Evolutionary conservation across 2,329 filamentous ascomycete species (phyloP).

Genomic region (Claviceps spartinae): DNA sequence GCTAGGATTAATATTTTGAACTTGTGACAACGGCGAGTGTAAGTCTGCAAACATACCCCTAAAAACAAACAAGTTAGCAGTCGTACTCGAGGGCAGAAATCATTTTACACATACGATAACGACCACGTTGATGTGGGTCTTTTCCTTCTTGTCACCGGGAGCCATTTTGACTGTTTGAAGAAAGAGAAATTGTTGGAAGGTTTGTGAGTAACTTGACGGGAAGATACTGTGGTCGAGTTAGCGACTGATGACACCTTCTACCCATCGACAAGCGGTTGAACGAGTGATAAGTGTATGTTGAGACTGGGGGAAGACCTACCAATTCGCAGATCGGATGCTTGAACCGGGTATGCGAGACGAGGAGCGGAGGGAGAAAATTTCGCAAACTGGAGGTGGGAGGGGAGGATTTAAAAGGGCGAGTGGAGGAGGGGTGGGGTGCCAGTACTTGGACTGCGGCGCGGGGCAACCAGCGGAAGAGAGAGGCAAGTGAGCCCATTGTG

Average conservation of each 20-base stretch:
- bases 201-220: slow-evolving; percentile 6
- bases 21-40: slow-evolving; percentile 16
- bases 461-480: slow-evolving; percentile 17
- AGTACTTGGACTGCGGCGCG: slow-evolving; percentile 17
- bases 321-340: slow-evolving; percentile 30
- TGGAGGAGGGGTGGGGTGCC: slow-evolving; percentile 16
- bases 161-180: slow-evolving; percentile 20
- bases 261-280: slow-evolving; percentile 3
- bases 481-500: not conserved
- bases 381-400: slow-evolving; percentile 23
- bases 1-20: slow-evolving; percentile 12
- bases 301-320: slow-evolving; percentile 16
- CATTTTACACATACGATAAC: slow-evolving; percentile 52
- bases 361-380: slow-evolving; percentile 24
- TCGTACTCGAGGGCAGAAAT: not conserved
- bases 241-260: not conserved
- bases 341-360: slow-evolving; percentile 32
- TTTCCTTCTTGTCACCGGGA: slow-evolving; percentile 59
- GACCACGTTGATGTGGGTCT: slow-evolving; percentile 94
- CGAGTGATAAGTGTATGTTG: not conserved
- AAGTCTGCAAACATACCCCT: slow-evolving; percentile 15
- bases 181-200: slow-evolving; percentile 1
- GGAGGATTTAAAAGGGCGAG: slow-evolving; percentile 25
- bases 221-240: slow-evolving; percentile 2
- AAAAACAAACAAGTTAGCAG: slow-evolving; percentile 9